Evolutionary conservation across 805 yeast species (phyloP).

Genomic region (Candida corydali): DNA sequence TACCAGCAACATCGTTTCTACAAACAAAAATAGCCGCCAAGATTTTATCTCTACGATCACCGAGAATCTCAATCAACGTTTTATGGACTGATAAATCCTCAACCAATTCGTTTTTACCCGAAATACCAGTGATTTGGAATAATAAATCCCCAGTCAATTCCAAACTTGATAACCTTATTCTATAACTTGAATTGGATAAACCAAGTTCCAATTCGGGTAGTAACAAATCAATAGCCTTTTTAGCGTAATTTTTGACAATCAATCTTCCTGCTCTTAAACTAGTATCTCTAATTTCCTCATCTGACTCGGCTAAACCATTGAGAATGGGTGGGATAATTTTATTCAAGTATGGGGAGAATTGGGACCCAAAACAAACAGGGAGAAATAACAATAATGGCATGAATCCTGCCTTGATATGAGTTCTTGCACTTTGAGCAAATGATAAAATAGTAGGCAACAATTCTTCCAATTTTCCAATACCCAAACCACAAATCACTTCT

Average conservation of each 20-base stretch:
- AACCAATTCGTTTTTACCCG: slow-evolving; percentile 66
- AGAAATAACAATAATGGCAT: slow-evolving; percentile 84
- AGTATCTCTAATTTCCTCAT: slow-evolving; percentile 82
- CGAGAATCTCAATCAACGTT: slow-evolving; percentile 72
- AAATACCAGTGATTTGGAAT: slow-evolving; percentile 89
- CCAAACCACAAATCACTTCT: slow-evolving; percentile 91
- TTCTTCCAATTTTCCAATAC: slow-evolving; percentile 83
- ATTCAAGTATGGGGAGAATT: slow-evolving; percentile 83
- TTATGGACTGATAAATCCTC: slow-evolving; percentile 60
- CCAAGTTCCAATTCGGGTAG: slow-evolving; percentile 94
- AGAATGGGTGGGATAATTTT: slow-evolving; percentile 89
- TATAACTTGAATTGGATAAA: slow-evolving; percentile 70
- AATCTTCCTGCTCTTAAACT: slow-evolving; percentile 91
- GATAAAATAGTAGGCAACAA: slow-evolving; percentile 74
- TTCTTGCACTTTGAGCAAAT: slow-evolving; percentile 62
- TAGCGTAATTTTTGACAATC: slow-evolving; percentile 86
- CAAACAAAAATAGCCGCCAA: slow-evolving; percentile 86
- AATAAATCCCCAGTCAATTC: slow-evolving; percentile 93
- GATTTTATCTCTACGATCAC: slow-evolving; percentile 86
- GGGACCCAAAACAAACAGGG: slow-evolving; percentile 92
- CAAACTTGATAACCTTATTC: slow-evolving; percentile 90
- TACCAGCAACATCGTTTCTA: slow-evolving; percentile 85
- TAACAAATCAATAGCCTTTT: slow-evolving; percentile 85
- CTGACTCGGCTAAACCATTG: slow-evolving; percentile 84
- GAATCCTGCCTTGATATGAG: slow-evolving; percentile 83